These are phyloP conservation scores for Schizopora paradoxa DNA, from an alignment of 1,284 basidiomycete species.

Conservation along the genomic window DNA sequence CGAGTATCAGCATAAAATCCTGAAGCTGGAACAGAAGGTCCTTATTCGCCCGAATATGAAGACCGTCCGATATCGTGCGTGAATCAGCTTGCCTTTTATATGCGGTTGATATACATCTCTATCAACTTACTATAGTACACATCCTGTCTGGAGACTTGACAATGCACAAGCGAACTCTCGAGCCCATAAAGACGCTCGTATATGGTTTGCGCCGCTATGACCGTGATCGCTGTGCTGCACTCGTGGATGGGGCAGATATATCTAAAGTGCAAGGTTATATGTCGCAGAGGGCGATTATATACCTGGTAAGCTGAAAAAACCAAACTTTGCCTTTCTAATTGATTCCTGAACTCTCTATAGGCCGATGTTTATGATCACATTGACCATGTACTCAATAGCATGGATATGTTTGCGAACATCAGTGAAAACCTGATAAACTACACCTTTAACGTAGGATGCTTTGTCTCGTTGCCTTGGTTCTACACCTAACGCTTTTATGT, in stretches of 20 bases:
- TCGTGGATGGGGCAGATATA: constrained; percentile 30
- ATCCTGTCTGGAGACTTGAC: constrained; percentile 69
- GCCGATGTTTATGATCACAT: constrained; percentile 68
- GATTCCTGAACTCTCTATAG: constrained; percentile 26
- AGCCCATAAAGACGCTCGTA: constrained; percentile 61
- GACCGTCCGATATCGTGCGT: constrained; percentile 52
- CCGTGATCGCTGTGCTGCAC: constrained; percentile 53
- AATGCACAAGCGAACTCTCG: constrained; percentile 62
- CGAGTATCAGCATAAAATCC: constrained; percentile 55
- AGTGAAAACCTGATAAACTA: constrained; percentile 67
- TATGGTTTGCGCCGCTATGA: constrained; percentile 65
- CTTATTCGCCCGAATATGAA: constrained; percentile 54
- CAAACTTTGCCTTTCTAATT: background rate
- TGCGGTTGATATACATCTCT: constrained; percentile 1
- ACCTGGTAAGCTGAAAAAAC: constrained; percentile 43
- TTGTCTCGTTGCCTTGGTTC: constrained; percentile 11
- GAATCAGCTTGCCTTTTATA: background rate
- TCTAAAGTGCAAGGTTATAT: constrained; percentile 51
- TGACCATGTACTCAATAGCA: constrained; percentile 57
- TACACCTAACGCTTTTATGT: constrained; percentile 6
- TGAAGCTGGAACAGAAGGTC: constrained; percentile 54
- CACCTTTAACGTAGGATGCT: constrained; percentile 49
- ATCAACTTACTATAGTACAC: constrained; percentile 41
- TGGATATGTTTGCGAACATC: constrained; percentile 65
- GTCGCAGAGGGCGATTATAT: constrained; percentile 64